Evolutionary conservation across 2,329 filamentous ascomycete genomes (phyloP).

Genomic region (Penicillium sp.): DNA sequence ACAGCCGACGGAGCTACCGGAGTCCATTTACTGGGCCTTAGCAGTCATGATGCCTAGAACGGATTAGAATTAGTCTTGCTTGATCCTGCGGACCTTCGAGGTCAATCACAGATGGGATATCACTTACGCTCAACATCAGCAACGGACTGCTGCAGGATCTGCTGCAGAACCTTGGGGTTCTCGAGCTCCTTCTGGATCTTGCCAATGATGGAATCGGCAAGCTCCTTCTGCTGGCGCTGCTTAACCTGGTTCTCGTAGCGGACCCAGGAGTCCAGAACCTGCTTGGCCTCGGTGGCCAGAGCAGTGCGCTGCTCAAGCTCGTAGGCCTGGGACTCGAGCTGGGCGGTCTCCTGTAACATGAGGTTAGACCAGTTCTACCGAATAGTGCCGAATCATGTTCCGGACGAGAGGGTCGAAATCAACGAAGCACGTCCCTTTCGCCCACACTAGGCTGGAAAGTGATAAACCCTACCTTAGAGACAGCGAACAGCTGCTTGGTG

Average conservation of each 20-base stretch:
- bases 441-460: too few species aligned
- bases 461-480: constrained; percentile 78
- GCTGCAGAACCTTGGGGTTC: constrained; percentile 95
- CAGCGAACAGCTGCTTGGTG: constrained; percentile 95
- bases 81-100: too few species aligned
- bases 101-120: too few species aligned
- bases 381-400: not conserved
- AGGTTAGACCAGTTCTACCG: constrained; percentile 5
- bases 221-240: constrained; percentile 96
- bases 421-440: too few species aligned
- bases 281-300: constrained; percentile 89
- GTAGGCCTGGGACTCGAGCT: constrained; percentile 93
- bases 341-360: constrained; percentile 79
- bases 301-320: constrained; percentile 97
- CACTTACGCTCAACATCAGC: constrained; percentile 92
- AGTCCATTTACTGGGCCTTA: constrained; percentile 45
- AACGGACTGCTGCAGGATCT: constrained; percentile 97
- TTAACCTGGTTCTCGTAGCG: constrained; percentile 99
- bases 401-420: not conserved
- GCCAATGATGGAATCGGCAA: constrained; percentile 88
- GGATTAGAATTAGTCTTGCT: constrained; percentile 18
- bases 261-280: constrained; percentile 96
- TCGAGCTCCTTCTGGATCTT: constrained; percentile 99
- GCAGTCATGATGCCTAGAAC: constrained; percentile 43
- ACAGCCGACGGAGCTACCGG: constrained; percentile 35